Conservation (phyloP, 2,329 filamentous ascomycete genomes). For the Ophiostoma ips region DNA sequence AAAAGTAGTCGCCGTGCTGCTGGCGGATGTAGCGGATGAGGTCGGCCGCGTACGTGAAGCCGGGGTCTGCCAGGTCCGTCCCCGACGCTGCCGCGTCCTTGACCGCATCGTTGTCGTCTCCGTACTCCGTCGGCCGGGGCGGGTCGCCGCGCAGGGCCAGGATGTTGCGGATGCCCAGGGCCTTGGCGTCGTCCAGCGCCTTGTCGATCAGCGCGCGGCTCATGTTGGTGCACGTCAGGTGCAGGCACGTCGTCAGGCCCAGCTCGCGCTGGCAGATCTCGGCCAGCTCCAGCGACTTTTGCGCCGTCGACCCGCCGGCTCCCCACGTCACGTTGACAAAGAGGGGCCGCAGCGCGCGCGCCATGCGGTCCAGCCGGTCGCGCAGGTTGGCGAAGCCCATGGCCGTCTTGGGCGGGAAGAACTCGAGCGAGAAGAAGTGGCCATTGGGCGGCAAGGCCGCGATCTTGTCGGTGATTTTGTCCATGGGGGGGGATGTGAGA, state of each 20-base stretch:
- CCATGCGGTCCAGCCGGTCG: conserved; percentile 88
- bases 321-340: conserved; percentile 99
- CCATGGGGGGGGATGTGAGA: conserved; percentile 33
- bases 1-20: conserved; percentile 87
- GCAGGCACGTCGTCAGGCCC: conserved; percentile 84
- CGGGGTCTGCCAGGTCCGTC: conserved; percentile 62
- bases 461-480: conserved; percentile 92
- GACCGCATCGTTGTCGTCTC: conserved; percentile 44
- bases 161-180: conserved; percentile 83
- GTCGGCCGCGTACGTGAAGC: conserved; percentile 82
- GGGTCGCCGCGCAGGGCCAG: conserved; percentile 84
- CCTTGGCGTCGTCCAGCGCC: conserved; percentile 80
- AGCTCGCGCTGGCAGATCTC: conserved; percentile 90
- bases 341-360: conserved; percentile 73
- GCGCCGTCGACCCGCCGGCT: conserved; percentile 80
- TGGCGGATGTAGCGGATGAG: conserved; percentile 78
- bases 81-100: conserved; percentile 34
- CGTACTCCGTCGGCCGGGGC: conserved; percentile 78
- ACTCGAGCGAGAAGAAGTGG: conserved; percentile 92
- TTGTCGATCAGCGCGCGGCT: conserved; percentile 72
- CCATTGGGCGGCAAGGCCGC: conserved; percentile 69
- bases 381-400: conserved; percentile 75
- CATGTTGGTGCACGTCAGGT: conserved; percentile 98
- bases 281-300: conserved; percentile 83
- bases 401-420: conserved; percentile 95